phyloP scores from a whole-genome alignment of 2,329 filamentous ascomycete species.

The Apiospora pterosperma region DNA sequence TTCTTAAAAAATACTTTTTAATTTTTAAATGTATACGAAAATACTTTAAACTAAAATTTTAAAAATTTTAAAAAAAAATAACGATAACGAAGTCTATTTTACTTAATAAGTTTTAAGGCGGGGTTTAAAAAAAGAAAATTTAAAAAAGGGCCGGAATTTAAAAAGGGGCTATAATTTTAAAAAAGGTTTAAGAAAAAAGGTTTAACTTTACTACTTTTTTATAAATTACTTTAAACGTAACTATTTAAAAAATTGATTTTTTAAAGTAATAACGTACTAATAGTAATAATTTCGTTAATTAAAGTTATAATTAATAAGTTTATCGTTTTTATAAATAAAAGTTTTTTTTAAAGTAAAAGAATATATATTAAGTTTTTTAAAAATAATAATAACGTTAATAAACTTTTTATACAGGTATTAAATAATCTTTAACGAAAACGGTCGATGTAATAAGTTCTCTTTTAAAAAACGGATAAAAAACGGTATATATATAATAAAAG shows the following conservation, averaged over 20 bases:
- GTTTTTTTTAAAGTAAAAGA: no score
- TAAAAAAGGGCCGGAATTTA: not conserved
- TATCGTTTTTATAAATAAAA: no score
- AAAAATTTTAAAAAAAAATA: no score
- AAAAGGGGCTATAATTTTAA: not conserved
- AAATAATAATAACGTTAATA: no score
- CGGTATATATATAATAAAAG: not conserved
- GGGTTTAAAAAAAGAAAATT: not conserved
- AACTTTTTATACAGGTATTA: no score
- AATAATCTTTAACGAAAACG: no score
- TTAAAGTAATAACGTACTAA: not conserved
- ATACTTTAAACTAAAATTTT: no score
- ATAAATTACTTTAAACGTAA: not conserved
- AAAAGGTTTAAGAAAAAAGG: not conserved
- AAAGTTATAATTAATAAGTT: not conserved
- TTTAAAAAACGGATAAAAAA: not conserved
- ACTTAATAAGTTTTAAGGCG: not conserved
- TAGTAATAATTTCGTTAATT: conserved; percentile 1
- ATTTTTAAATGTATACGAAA: no score
- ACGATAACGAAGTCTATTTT: not conserved
- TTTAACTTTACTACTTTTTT: not conserved
- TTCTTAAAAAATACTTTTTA: no score
- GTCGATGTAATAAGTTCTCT: no score
- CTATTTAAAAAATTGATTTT: not conserved
- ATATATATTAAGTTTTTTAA: no score